Evolutionary conservation across 805 yeast species (phyloP).

Genomic region (Candida xiaguanensis): DNA sequence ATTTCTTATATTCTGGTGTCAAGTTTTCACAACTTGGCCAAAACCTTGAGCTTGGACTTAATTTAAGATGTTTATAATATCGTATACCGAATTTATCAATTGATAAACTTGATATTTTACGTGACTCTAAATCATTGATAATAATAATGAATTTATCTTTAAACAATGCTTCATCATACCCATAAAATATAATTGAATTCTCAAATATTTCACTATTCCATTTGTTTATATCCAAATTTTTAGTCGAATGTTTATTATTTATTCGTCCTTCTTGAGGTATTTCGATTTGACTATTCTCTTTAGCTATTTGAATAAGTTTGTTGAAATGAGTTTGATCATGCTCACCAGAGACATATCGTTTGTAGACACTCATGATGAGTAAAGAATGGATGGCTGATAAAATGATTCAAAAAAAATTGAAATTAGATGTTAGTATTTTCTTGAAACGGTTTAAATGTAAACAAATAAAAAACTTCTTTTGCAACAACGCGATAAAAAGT

Average conservation of each 20-base stretch:
- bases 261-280: slow-evolving; percentile 23
- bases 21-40: slow-evolving; percentile 78
- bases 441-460: slow-evolving; percentile 1
- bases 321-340: slow-evolving; percentile 21
- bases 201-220: slow-evolving; percentile 41
- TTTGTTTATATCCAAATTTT: slow-evolving; percentile 12
- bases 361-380: slow-evolving; percentile 33
- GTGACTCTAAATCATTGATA: slow-evolving; percentile 44
- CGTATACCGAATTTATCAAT: slow-evolving; percentile 67
- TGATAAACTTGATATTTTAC: slow-evolving; percentile 50
- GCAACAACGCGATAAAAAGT: neutral
- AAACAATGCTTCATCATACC: slow-evolving; percentile 49
- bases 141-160: slow-evolving; percentile 47
- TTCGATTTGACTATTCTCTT: slow-evolving; percentile 12
- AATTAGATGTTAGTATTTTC: neutral
- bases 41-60: slow-evolving; percentile 60
- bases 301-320: neutral
- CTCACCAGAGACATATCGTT: slow-evolving; percentile 36
- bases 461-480: neutral
- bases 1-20: slow-evolving; percentile 40
- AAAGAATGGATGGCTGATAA: neutral
- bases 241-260: slow-evolving; percentile 4
- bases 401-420: neutral
- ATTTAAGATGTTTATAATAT: slow-evolving; percentile 53
- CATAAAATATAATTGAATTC: slow-evolving; percentile 50